Evolutionary conservation across 2,329 filamentous ascomycete species (phyloP), one percentile per base, ranked within the genome.

Genomic region (Stylonectria norvegica): DNA sequence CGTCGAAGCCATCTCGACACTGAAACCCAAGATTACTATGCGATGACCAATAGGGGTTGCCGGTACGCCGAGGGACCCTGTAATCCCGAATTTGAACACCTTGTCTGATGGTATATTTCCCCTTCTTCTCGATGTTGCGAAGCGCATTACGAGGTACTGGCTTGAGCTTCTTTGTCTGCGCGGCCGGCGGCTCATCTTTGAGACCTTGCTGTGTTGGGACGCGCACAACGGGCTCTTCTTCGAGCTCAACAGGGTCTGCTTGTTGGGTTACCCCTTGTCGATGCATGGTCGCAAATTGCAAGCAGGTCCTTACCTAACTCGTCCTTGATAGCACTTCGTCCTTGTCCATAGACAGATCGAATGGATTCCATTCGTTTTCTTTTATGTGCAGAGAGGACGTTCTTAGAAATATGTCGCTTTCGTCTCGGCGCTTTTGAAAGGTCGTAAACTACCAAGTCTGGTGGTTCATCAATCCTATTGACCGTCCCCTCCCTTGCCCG

Each of bases 1-100:
- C 25, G 14, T 59, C 44, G 23, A 65, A 64, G 0, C 61, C 59
- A 41, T 65, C 62, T 8, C 58, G 48, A 16, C 60, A 62, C 20
- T 57, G 57, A 5, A 55, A 61, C 20, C 55, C 49, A 3, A 31
- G 25, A 16, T 47, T 56, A 18, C 17, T 31, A 3, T 44, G 29
- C 2, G 36, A 18, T 1, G 44, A 28, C 9, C 28, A 25, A 4
- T 30, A 35, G 2, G 30, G 33, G 25, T 16, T 33, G 4, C 33
- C n/a, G 11, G 22, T 18, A 11, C 35, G 42, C 5, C 32, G 20
- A 0, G 55, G 58, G 5, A 60, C 14, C 28, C 37, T 55, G 32
- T 59, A 63, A 15, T 62, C 55, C 25, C 39, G 39, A 20, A 61
- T 62, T n/a, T 55, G 55, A 8, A 60, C 47, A 5, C 61, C 57